These are phyloP conservation scores for Podaxis sp. DNA, from an alignment of 768 basidiomycete species.

Conservation along the genomic window DNA sequence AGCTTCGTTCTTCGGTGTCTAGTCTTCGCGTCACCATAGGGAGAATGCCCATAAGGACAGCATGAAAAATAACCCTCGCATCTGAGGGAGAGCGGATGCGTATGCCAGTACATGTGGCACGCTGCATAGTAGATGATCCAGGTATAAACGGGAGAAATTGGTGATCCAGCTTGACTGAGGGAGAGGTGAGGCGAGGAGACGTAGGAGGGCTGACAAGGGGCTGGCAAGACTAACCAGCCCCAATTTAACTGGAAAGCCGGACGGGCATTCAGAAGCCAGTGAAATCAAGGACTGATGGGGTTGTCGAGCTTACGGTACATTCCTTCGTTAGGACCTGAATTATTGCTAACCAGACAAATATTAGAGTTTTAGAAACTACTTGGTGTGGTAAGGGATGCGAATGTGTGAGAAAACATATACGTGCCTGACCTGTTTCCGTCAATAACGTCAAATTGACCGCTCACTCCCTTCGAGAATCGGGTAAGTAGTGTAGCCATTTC, in stretches of 20 bases:
- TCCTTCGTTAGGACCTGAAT: constrained; percentile 28
- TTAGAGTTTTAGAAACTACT: constrained; percentile 50
- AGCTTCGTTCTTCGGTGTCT: constrained; percentile 71
- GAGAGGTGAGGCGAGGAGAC: constrained; percentile 16
- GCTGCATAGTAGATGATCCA: constrained; percentile 36
- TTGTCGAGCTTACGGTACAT: constrained; percentile 37
- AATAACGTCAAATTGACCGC: constrained; percentile 15
- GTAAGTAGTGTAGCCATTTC: constrained; percentile 1
- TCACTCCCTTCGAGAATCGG: constrained; percentile 13
- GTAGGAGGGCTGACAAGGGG: constrained; percentile 23
- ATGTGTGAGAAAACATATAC: constrained; percentile 28
- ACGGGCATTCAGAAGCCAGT: constrained; percentile 29
- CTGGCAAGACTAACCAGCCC: constrained; percentile 20
- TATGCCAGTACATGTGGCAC: constrained; percentile 49
- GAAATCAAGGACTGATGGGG: constrained; percentile 40
- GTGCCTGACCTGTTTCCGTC: constrained; percentile 26
- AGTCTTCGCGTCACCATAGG: constrained; percentile 77
- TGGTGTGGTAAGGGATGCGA: constrained; percentile 32
- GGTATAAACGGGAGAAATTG: constrained; percentile 13
- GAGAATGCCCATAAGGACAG: constrained; percentile 62
- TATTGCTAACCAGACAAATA: constrained; percentile 31
- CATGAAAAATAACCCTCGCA: constrained; percentile 68
- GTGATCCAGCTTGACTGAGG: constrained; percentile 14
- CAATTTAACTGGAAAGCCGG: constrained; percentile 33
- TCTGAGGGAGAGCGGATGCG: constrained; percentile 52